These are phyloP conservation scores for Microbotryum intermedium DNA, from an alignment of 1,284 basidiomycete species.

Conservation along the genomic window DNA sequence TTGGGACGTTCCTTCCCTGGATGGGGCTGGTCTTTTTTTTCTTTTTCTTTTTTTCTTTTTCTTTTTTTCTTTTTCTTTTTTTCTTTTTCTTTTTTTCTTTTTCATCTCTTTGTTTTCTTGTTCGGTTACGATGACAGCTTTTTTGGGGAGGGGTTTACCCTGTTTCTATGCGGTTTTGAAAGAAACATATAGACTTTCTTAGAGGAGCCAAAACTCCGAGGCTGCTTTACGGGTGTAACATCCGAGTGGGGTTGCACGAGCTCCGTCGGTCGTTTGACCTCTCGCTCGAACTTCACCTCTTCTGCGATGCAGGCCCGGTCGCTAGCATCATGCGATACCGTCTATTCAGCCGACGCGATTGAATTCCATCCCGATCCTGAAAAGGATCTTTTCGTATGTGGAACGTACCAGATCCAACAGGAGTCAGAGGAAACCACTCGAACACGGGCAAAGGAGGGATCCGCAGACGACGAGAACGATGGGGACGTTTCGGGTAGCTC, in stretches of 20 bases:
- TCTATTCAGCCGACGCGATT: slow-evolving; percentile 75
- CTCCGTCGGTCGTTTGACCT: too few species aligned
- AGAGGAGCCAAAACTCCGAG: too few species aligned
- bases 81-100: not conserved
- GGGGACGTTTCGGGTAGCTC: slow-evolving; percentile 25
- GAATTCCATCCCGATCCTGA: slow-evolving; percentile 70
- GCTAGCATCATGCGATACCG: slow-evolving; percentile 51
- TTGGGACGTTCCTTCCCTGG: not conserved
- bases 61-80: not conserved
- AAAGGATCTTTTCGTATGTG: slow-evolving; percentile 66
- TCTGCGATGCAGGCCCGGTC: slow-evolving; percentile 2
- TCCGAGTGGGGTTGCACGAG: too few species aligned
- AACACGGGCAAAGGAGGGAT: not conserved
- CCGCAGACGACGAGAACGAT: slow-evolving; percentile 38
- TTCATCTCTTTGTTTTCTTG: not conserved
- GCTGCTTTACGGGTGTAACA: too few species aligned
- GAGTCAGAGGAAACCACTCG: slow-evolving; percentile 19
- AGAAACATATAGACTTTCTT: too few species aligned
- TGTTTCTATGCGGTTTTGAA: not conserved
- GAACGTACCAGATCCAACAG: slow-evolving; percentile 69
- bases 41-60: not conserved
- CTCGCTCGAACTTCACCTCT: too few species aligned
- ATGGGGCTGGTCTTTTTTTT: not conserved
- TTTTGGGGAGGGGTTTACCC: too few species aligned
- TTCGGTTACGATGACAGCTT: too few species aligned